Base-by-base conservation (phyloP, 176 grass and related monocot species). In the Triticum monococcum region DNA sequence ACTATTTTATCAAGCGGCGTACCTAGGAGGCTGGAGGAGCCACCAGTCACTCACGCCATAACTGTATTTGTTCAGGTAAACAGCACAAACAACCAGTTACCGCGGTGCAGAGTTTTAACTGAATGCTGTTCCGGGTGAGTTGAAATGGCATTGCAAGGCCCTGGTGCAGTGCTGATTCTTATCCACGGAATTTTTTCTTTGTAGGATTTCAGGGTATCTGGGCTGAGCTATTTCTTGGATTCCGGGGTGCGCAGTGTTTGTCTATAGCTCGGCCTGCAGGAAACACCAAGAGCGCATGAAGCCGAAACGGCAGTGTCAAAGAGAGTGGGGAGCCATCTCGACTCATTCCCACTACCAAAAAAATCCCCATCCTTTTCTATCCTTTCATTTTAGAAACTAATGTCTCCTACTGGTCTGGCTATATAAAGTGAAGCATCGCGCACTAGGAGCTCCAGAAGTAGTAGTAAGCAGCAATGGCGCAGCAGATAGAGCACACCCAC, bases 401-500 rank as follows among this genome's bases (percentile, higher is more conserved):
- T 13, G 8, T 9, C 50, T 36, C 30, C 12, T 69, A 16, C 57
- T 25, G 11, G 25, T 54, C 57, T 25, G 11, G 25, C 66, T 72
- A 50, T 25, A 81, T 76, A 87, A 64, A 24, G 14, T 5, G 31
- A 57, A 40, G 12, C 72, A 40, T 43, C 48, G 3, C 13, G 8
- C 33, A n/a, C 5, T 41, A 10, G 54, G 54, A 63, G 2, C 35
- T 33, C 46, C 7, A 9, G 18, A 5, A 35, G 28, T 2, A 9
- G 18, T 3, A 35, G 28, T 2, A 18, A 25, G 35, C 50, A 74
- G 23, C 77, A 12, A 89, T 86, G 88, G 83, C 60, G 70, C 68
- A 69, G 33, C 25, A 89, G 88, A 89, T 89, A 37, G 70, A 89
- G 50, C 88, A 89, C 83, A 48, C 5, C 45, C 48, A 30, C 78